Evolutionary conservation across 2,329 filamentous ascomycete species (phyloP).

Genomic region (Neopestalotiopsis clavispora): DNA sequence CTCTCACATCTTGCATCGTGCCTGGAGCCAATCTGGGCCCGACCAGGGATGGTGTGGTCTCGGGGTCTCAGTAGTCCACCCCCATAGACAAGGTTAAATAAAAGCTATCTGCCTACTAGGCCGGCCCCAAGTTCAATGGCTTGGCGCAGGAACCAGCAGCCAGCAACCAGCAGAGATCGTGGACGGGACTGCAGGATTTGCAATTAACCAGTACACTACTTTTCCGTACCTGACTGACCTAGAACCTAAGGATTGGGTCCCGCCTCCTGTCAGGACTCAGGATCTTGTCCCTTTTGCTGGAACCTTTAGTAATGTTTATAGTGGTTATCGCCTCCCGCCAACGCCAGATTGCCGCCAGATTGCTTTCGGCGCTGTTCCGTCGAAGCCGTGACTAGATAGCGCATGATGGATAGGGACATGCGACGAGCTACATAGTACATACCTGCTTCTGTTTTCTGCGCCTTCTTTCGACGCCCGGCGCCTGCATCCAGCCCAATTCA

Average conservation of each 20-base stretch:
- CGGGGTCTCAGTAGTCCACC: not conserved
- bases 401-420: no score
- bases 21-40: not conserved
- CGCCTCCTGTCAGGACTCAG: not conserved
- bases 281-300: not conserved
- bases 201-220: not conserved
- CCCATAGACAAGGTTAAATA: constrained; percentile 11
- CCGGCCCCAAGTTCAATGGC: not conserved
- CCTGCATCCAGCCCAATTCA: not conserved
- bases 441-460: not conserved
- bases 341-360: not conserved
- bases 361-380: not conserved
- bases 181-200: not conserved
- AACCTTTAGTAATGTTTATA: not conserved
- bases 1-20: not conserved
- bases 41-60: not conserved
- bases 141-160: not conserved
- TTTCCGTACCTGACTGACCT: no score
- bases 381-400: not conserved
- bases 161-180: not conserved
- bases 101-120: constrained; percentile 5
- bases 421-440: not conserved
- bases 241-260: not conserved
- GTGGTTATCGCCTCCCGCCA: not conserved
- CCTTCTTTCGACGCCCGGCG: not conserved